Percentiles rank a stretch among this genome's conserved stretches.
phyloP scores from a whole-genome alignment of 2,329 filamentous ascomycete genomes.

The Botrytis porri region DNA sequence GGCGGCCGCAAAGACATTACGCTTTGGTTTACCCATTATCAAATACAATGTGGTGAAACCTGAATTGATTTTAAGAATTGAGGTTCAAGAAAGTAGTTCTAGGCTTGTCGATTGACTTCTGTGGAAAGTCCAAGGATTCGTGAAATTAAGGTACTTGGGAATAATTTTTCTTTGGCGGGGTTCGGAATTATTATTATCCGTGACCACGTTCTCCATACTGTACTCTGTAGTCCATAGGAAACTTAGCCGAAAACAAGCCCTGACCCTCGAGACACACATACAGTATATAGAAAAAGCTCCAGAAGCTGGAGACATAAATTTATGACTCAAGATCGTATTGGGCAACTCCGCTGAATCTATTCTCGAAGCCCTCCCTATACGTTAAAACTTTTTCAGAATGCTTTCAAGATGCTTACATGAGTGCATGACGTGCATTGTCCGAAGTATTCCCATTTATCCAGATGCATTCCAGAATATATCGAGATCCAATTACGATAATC shows the following conservation, averaged over 20 bases:
- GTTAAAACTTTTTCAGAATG: not conserved
- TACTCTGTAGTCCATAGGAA: too few species aligned
- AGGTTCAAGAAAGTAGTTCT: not conserved
- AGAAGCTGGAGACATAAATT: not conserved
- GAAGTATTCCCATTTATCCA: not conserved
- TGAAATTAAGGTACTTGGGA: not conserved
- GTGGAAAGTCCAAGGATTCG: not conserved
- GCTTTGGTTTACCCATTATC: constrained; percentile 72
- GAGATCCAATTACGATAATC: not conserved
- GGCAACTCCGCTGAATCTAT: not conserved
- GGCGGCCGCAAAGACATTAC: constrained; percentile 72
- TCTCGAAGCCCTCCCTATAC: not conserved
- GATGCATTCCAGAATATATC: not conserved
- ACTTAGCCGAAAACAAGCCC: constrained; percentile 1
- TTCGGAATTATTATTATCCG: not conserved
- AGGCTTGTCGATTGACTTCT: not conserved
- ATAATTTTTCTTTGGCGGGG: constrained; percentile 1
- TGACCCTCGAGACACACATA: too few species aligned
- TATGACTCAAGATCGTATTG: not conserved
- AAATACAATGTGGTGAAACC: not conserved
- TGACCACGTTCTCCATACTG: not conserved
- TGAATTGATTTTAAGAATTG: not conserved
- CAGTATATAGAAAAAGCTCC: not conserved
- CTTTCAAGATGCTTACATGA: not conserved
- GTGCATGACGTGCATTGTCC: not conserved